phyloP scores from a whole-genome alignment of 495 filamentous ascomycete genomes.

The Talaromyces liani region DNA sequence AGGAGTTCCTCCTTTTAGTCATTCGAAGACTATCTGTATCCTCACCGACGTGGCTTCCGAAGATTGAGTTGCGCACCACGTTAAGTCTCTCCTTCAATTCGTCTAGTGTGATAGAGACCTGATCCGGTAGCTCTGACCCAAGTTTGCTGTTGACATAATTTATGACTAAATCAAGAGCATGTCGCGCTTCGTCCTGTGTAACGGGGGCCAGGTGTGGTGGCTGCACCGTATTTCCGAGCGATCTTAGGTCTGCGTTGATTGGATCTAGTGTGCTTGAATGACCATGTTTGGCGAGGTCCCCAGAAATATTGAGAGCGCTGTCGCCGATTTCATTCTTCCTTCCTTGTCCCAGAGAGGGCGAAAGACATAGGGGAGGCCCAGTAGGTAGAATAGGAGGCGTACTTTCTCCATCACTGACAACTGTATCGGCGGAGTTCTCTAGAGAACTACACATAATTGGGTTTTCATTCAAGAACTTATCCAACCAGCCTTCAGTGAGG shows the following conservation, averaged over 20 bases:
- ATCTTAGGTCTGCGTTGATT: slow-evolving; percentile 36
- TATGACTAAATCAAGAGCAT: slow-evolving; percentile 77
- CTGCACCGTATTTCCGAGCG: slow-evolving; percentile 33
- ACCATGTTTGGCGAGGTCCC: slow-evolving; percentile 42
- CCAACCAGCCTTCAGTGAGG: slow-evolving; percentile 73
- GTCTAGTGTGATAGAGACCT: no score
- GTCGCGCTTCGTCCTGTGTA: slow-evolving; percentile 80
- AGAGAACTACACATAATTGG: slow-evolving; percentile 57
- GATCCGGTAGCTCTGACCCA: no score
- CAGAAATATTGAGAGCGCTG: slow-evolving; percentile 38
- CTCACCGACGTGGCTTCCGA: no score
- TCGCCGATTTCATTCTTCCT: slow-evolving; percentile 46
- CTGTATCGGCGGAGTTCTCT: slow-evolving; percentile 60
- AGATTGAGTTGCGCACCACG: no score
- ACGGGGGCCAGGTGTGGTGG: slow-evolving; percentile 24
- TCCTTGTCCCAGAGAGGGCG: slow-evolving; percentile 61
- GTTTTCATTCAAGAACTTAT: slow-evolving; percentile 95
- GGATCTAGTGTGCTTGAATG: slow-evolving; percentile 53
- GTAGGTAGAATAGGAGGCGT: slow-evolving; percentile 68
- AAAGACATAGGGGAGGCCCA: slow-evolving; percentile 53
- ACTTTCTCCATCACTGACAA: slow-evolving; percentile 41
- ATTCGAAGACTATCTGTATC: no score
- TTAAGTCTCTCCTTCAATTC: no score
- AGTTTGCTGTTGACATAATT: slow-evolving; percentile 12
- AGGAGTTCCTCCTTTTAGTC: no score